Evolutionary conservation across 768 basidiomycete genomes (phyloP).

Genomic region (Hericium rajendrae): DNA sequence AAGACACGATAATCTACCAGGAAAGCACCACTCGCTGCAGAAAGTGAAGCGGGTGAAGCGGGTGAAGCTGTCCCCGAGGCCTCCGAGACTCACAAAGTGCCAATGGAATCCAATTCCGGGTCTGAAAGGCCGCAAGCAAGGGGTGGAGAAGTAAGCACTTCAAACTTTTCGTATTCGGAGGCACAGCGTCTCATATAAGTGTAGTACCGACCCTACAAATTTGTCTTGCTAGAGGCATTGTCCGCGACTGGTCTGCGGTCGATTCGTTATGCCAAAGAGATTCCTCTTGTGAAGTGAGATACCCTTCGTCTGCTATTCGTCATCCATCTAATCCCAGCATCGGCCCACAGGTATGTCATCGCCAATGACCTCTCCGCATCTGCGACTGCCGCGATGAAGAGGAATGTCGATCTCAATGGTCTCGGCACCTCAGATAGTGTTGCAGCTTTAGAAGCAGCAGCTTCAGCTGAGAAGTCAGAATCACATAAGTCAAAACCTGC

Average conservation of each 20-base stretch:
- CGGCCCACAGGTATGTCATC: constrained; percentile 61
- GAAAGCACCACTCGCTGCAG: no score
- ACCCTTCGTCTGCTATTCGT: not conserved
- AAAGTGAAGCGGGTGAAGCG: not conserved
- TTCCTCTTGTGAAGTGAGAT: constrained; percentile 76
- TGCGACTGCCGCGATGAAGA: constrained; percentile 76
- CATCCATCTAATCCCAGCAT: not conserved
- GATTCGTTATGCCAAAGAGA: constrained; percentile 96
- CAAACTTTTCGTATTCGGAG: not conserved
- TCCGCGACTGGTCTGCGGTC: constrained; percentile 94
- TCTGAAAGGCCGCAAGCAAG: constrained; percentile 2
- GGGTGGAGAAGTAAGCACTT: constrained; percentile 6
- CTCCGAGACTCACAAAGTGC: not conserved
- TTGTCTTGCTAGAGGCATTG: constrained; percentile 84
- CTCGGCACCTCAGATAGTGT: constrained; percentile 32
- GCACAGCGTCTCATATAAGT: not conserved
- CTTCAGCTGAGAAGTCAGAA: not conserved
- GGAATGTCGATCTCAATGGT: constrained; percentile 78
- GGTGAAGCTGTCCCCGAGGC: not conserved
- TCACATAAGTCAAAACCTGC: constrained; percentile 19
- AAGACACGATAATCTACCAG: no score
- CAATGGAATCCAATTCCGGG: not conserved
- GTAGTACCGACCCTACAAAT: constrained; percentile 51
- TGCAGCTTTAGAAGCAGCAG: not conserved
- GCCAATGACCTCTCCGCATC: constrained; percentile 87